These are phyloP conservation scores for Apiospora koreana DNA, from an alignment of 2,329 filamentous ascomycete species.

Conservation along the genomic window DNA sequence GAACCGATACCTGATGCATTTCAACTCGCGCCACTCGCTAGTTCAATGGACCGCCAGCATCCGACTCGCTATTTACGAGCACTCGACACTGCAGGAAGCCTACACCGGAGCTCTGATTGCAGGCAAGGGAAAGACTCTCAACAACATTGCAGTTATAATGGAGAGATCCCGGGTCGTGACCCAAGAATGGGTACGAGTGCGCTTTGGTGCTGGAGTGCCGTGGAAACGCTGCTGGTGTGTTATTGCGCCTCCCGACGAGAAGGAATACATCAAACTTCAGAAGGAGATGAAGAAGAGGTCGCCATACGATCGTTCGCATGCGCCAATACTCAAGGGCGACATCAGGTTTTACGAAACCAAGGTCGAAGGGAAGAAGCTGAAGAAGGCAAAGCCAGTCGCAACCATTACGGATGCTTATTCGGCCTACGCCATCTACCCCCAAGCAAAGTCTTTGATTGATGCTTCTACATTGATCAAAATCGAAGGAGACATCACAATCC, in stretches of 20 bases:
- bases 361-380: slow-evolving; percentile 77
- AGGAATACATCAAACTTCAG: slow-evolving; percentile 80
- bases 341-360: slow-evolving; percentile 93
- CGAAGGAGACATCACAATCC: slow-evolving; percentile 86
- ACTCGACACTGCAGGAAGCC: slow-evolving; percentile 89
- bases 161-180: slow-evolving; percentile 74
- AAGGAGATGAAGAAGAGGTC: slow-evolving; percentile 82
- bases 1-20: slow-evolving; percentile 94
- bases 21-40: slow-evolving; percentile 90
- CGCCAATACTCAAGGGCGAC: slow-evolving; percentile 74
- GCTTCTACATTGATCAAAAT: slow-evolving; percentile 93
- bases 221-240: slow-evolving; percentile 98
- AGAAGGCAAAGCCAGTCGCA: slow-evolving; percentile 87
- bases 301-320: slow-evolving; percentile 73
- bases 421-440: slow-evolving; percentile 93
- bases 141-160: slow-evolving; percentile 89
- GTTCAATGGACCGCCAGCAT: slow-evolving; percentile 97
- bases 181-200: slow-evolving; percentile 92
- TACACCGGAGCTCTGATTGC: slow-evolving; percentile 96
- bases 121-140: slow-evolving; percentile 85
- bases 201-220: slow-evolving; percentile 92
- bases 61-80: slow-evolving; percentile 90
- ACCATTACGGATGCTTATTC: slow-evolving; percentile 89
- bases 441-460: slow-evolving; percentile 90
- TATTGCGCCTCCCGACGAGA: slow-evolving; percentile 88